These are phyloP conservation scores for Dendrobium nobile DNA, from an alignment of 106 monocot species.

Conservation along the genomic window DNA sequence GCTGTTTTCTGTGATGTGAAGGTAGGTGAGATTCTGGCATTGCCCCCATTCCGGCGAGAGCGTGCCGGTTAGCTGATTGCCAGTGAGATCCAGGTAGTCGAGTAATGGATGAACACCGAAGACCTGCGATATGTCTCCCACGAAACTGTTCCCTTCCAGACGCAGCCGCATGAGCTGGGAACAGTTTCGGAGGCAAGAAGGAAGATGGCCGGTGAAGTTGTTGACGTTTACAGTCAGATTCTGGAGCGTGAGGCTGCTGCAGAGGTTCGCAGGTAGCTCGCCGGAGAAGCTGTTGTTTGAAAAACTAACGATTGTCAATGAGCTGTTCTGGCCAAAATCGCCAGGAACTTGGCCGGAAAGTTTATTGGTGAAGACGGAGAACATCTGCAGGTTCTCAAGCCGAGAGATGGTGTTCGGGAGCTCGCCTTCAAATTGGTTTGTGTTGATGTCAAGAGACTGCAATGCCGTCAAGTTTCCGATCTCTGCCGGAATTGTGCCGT, in stretches of 20 bases:
- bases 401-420: constrained; percentile 51
- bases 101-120: constrained; percentile 43
- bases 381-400: constrained; percentile 64
- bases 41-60: constrained; percentile 56
- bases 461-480: constrained; percentile 60
- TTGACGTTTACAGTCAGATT: constrained; percentile 39
- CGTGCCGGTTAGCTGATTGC: constrained; percentile 45
- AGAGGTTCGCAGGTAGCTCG: constrained; percentile 35
- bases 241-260: constrained; percentile 31
- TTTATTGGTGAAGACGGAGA: constrained; percentile 67
- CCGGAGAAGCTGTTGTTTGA: constrained; percentile 57
- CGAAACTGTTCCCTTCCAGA: constrained; percentile 46
- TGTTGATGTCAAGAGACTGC: constrained; percentile 63
- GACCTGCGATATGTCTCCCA: constrained; percentile 50
- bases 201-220: constrained; percentile 56
- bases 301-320: constrained; percentile 26
- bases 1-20: constrained; percentile 32
- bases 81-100: constrained; percentile 40
- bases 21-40: constrained; percentile 32
- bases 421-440: constrained; percentile 46
- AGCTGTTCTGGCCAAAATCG: constrained; percentile 36
- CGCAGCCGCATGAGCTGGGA: constrained; percentile 25
- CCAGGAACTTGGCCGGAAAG: constrained; percentile 39
- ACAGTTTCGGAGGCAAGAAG: constrained; percentile 55
- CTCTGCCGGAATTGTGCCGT: constrained; percentile 62